phyloP scores from a whole-genome alignment of 2,329 filamentous ascomycete species.

The Aspergillus felis region DNA sequence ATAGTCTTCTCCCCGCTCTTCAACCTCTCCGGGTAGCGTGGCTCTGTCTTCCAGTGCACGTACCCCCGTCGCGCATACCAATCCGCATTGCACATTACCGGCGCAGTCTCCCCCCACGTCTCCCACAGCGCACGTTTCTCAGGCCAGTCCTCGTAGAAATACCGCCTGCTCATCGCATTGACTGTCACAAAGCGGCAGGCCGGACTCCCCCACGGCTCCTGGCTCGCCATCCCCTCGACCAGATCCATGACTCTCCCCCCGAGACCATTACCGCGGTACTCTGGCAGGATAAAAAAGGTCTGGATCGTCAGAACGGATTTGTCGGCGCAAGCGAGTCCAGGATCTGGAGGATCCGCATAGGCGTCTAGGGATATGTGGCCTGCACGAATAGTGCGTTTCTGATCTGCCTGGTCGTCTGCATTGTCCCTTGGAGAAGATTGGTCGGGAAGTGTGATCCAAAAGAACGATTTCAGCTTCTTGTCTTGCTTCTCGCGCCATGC shows the following conservation, averaged over 20 bases:
- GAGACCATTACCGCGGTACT: slow-evolving; percentile 16
- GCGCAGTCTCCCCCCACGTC: slow-evolving; percentile 5
- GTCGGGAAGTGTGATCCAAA: slow-evolving; percentile 14
- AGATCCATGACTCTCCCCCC: slow-evolving; percentile 16
- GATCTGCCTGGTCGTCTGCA: background rate
- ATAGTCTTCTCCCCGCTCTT: slow-evolving; percentile 7
- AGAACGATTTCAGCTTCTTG: slow-evolving; percentile 12
- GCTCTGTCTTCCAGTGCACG: slow-evolving; percentile 24
- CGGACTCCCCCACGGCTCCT: slow-evolving; percentile 15
- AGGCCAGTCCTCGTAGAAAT: slow-evolving; percentile 16
- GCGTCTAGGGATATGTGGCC: slow-evolving; percentile 29
- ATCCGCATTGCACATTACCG: slow-evolving; percentile 13
- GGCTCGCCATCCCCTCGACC: slow-evolving; percentile 13
- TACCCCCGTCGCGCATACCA: slow-evolving; percentile 27
- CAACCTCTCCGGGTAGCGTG: slow-evolving; percentile 9
- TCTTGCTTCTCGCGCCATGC: slow-evolving; percentile 11
- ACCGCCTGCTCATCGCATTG: slow-evolving; percentile 18
- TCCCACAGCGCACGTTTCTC: slow-evolving; percentile 12
- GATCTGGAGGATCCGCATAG: slow-evolving; percentile 13
- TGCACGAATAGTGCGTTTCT: slow-evolving; percentile 7
- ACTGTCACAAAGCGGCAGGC: slow-evolving; percentile 17
- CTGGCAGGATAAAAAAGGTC: slow-evolving; percentile 23
- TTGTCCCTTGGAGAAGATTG: background rate
- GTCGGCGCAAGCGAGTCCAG: slow-evolving; percentile 11
- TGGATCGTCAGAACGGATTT: slow-evolving; percentile 17